Conservation (phyloP, 805 yeast species). For the Candida xiaguanensis region DNA sequence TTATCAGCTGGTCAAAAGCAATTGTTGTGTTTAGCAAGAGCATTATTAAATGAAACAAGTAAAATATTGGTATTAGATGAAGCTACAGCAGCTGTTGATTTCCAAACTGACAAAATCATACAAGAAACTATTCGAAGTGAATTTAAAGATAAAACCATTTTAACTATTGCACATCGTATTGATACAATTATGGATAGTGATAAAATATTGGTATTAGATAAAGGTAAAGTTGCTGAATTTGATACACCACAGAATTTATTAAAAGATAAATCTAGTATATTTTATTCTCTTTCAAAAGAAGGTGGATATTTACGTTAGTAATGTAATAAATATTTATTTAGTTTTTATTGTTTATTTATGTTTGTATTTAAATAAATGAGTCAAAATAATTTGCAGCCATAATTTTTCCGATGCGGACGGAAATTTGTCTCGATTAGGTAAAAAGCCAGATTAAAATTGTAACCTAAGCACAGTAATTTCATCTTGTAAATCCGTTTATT, state of each 20-base stretch:
- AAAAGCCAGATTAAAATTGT: neutral
- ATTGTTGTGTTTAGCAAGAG: slow-evolving; percentile 36
- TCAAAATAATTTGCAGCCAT: neutral
- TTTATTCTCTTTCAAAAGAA: slow-evolving; percentile 36
- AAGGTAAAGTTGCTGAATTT: slow-evolving; percentile 36
- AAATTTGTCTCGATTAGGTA: neutral
- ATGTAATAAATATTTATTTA: neutral
- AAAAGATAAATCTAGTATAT: slow-evolving; percentile 23
- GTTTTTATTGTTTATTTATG: slow-evolving; percentile 7
- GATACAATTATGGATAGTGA: slow-evolving; percentile 42
- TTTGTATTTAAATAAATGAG: slow-evolving; percentile 5
- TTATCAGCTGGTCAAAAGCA: slow-evolving; percentile 39
- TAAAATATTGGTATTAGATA: slow-evolving; percentile 34
- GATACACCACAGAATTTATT: slow-evolving; percentile 32
- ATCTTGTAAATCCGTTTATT: no score
- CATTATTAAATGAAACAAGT: slow-evolving; percentile 47
- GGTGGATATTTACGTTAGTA: slow-evolving; percentile 24
- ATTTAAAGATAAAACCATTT: slow-evolving; percentile 35
- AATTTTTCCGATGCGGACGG: neutral
- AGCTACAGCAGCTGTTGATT: slow-evolving; percentile 55
- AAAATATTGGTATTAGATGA: slow-evolving; percentile 77
- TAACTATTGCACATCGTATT: slow-evolving; percentile 41
- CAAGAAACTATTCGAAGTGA: slow-evolving; percentile 36
- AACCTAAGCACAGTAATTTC: neutral
- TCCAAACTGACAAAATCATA: slow-evolving; percentile 33